Evolutionary conservation across 495 filamentous ascomycete species (phyloP), one percentile per base, ranked within the genome.

Genomic region (Daldinia caldariorum): DNA sequence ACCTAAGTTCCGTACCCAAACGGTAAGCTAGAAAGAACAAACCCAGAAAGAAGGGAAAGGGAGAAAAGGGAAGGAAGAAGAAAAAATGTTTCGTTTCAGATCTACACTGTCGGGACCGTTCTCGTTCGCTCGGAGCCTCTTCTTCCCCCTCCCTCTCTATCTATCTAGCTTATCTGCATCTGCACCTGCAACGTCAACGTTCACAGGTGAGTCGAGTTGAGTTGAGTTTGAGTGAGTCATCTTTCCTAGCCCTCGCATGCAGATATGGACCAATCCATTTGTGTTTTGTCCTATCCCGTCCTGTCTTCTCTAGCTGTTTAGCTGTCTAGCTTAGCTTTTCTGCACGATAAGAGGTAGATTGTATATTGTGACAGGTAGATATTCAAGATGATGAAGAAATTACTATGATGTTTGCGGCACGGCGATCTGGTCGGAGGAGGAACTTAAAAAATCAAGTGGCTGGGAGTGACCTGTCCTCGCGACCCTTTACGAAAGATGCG

Each of bases 171-270:
- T 43, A 43, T 26, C 22, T 54, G 29, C 1, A 10, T 59, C 43
- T 71, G 29, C 1, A 10, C 55, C 43, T 71, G 51, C 68, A 51
- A 26, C 26, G 26, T 26, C 26, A 26, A 26, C 37, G 53, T 32
- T 10, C 12, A 26, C 26, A 26, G 26, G 1, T 26, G 29, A 29
- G 37, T 57, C n/a, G n/a, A n/a, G n/a, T n/a, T n/a, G n/a, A n/a
- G n/a, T n/a, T n/a, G n/a, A n/a, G n/a, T n/a, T n/a, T 26, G 37
- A 64, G 70, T 72, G 65, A 72, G 49, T 72, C 70, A 72, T 72
- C 43, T 41, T 69, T 72, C 65, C 70, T 14, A 18, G 70, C 58
- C 54, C 58, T 50, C 45, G 55, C 62, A 66, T 70, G 57, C 55
- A 61, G 22, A 60, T 49, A 35, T 26, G 26, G 26, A 26, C 3